These are phyloP conservation scores for Hyphopichia burtonii DNA, from an alignment of 1,139 yeast species.

Conservation along the genomic window DNA sequence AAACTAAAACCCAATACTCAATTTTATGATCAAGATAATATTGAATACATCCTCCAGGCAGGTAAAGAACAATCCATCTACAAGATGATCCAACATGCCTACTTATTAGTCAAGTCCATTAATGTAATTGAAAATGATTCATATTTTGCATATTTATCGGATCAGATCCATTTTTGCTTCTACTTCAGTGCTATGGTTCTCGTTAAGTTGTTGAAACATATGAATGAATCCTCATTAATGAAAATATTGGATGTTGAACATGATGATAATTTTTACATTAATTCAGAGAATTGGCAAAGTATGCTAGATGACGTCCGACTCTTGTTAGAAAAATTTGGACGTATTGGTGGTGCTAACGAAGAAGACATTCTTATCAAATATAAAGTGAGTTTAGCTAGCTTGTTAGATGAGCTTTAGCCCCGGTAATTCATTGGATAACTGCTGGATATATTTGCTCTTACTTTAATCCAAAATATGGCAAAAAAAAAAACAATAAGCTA, in stretches of 20 bases:
- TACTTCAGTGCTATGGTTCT: conserved; percentile 51
- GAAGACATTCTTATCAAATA: conserved; percentile 32
- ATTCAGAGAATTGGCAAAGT: not conserved
- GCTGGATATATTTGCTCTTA: no score
- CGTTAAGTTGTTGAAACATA: conserved; percentile 21
- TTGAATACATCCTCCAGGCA: conserved; percentile 21
- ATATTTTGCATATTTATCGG: conserved; percentile 67
- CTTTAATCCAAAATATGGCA: no score
- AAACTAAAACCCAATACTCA: not conserved
- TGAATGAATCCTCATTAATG: not conserved
- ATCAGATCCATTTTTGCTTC: conserved; percentile 62
- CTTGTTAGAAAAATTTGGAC: conserved; percentile 29
- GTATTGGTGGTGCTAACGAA: conserved; percentile 26
- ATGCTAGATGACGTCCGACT: conserved; percentile 13
- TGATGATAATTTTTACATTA: not conserved
- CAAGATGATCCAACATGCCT: conserved; percentile 34
- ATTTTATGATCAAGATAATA: conserved; percentile 20
- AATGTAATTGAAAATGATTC: conserved; percentile 51
- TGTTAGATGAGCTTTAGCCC: not conserved
- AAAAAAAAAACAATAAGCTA: no score
- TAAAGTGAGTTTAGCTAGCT: conserved; percentile 16
- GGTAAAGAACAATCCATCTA: conserved; percentile 20
- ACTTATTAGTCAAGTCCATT: conserved; percentile 41
- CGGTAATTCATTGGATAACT: no score
- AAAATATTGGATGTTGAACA: not conserved